A percentile compares a stretch with the other conserved stretches of the same genome.
These are phyloP conservation scores for Cardamine occulta DNA, from an alignment of 345 rosid species.

Conservation along the genomic window DNA sequence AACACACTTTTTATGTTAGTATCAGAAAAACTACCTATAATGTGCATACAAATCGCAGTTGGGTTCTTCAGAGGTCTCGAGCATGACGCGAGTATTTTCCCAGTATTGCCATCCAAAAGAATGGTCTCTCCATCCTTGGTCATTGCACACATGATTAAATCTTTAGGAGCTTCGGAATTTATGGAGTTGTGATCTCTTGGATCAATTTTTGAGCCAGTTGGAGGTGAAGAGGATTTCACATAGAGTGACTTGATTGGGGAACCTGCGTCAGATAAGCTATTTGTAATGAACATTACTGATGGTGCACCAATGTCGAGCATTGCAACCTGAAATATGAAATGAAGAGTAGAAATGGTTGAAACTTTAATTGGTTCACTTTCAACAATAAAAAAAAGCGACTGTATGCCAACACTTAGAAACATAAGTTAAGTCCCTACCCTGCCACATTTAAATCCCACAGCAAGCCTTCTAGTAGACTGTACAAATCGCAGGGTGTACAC, in stretches of 20 bases:
- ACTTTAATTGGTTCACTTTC: constrained; percentile 6
- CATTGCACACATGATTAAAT: constrained; percentile 53
- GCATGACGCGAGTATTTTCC: constrained; percentile 51
- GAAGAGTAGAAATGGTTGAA: constrained; percentile 34
- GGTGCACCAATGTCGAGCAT: constrained; percentile 64
- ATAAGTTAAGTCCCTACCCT: constrained; percentile 52
- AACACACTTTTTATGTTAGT: constrained; percentile 5
- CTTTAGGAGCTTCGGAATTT: constrained; percentile 42
- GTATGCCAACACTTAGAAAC: constrained; percentile 24
- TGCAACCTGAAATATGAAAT: constrained; percentile 70
- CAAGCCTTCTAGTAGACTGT: constrained; percentile 62
- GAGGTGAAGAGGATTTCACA: constrained; percentile 49
- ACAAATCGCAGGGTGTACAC: constrained; percentile 57
- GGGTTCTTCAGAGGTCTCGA: constrained; percentile 50
- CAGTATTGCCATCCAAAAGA: constrained; percentile 62
- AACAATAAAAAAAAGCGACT: constrained; percentile 8
- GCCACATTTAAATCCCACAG: constrained; percentile 83
- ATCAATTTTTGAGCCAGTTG: constrained; percentile 35
- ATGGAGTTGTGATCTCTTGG: constrained; percentile 44
- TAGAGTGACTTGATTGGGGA: constrained; percentile 65
- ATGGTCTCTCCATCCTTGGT: constrained; percentile 64
- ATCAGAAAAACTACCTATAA: constrained; percentile 60
- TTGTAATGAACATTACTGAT: constrained; percentile 65
- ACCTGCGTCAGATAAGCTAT: constrained; percentile 54
- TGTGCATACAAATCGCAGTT: constrained; percentile 60